Percentiles rank a stretch among this genome's conserved stretches.
Conservation (phyloP, 129 eudicot genomes). For the Kitagawia praeruptora region DNA sequence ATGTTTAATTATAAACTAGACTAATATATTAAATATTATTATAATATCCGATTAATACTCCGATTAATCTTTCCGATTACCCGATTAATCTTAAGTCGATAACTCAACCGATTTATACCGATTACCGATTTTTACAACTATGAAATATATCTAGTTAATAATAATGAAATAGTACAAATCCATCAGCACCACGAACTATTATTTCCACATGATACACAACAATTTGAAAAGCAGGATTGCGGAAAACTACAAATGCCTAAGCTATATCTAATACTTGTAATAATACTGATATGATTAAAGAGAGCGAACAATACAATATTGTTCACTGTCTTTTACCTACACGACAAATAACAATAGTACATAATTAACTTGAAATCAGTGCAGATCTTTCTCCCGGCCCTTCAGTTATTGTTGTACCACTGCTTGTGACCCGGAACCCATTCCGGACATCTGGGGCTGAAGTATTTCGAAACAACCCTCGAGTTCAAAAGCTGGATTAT, state of each 20-base stretch:
- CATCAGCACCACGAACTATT: background rate
- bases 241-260: background rate
- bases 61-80: no score
- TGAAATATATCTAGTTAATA: no score
- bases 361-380: background rate
- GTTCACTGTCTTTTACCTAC: slow-evolving; percentile 5
- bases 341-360: background rate
- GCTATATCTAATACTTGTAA: background rate
- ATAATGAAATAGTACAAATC: background rate
- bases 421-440: slow-evolving; percentile 57
- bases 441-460: slow-evolving; percentile 60
- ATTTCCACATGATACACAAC: background rate
- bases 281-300: background rate
- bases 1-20: no score
- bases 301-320: background rate
- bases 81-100: no score
- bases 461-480: slow-evolving; percentile 37
- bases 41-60: no score
- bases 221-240: background rate
- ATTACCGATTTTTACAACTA: no score
- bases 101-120: no score
- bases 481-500: slow-evolving; percentile 34
- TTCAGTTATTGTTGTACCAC: slow-evolving; percentile 33
- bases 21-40: no score
- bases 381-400: slow-evolving; percentile 1